phyloP scores from a whole-genome alignment of 495 filamentous ascomycete species.

The Lasiosphaeria hispida region DNA sequence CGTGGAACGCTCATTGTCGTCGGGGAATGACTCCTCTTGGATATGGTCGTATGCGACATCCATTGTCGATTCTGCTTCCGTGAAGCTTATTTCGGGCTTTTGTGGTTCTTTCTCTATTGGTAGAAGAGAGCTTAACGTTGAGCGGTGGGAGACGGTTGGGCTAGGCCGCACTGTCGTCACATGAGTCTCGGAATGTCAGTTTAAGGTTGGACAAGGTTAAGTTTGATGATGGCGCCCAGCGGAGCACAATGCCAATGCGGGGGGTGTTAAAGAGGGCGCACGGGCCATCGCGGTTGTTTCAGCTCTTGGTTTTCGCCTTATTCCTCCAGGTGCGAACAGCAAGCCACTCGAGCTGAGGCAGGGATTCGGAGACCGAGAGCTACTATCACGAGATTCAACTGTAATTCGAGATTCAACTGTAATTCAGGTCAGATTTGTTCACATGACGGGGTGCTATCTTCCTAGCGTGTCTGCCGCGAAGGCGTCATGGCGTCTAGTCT shows the following conservation, averaged over 20 bases:
- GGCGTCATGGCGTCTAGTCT: no score
- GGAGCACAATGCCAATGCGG: neutral
- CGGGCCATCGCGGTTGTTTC: slow-evolving; percentile 1
- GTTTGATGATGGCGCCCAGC: slow-evolving; percentile 6
- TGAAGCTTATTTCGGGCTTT: neutral
- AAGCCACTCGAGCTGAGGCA: neutral
- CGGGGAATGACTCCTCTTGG: slow-evolving; percentile 72
- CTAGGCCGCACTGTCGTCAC: slow-evolving; percentile 15
- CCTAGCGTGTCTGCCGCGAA: no score
- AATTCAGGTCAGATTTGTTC: no score
- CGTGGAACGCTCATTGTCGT: slow-evolving; percentile 51
- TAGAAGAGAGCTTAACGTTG: neutral
- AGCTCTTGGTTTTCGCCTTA: neutral
- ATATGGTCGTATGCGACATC: slow-evolving; percentile 98
- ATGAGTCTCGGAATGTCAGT: slow-evolving; percentile 10
- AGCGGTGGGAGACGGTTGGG: neutral
- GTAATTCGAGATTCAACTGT: no score
- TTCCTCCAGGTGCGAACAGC: no score
- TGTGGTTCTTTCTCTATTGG: neutral
- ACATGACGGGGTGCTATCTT: no score
- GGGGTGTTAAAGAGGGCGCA: neutral
- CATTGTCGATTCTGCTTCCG: slow-evolving; percentile 53
- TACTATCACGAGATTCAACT: no score
- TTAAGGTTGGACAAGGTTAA: slow-evolving; percentile 8
- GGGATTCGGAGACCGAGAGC: no score